Base-by-base conservation (phyloP, 78 protist genomes). In the Dictyostelium capitatum region DNA sequence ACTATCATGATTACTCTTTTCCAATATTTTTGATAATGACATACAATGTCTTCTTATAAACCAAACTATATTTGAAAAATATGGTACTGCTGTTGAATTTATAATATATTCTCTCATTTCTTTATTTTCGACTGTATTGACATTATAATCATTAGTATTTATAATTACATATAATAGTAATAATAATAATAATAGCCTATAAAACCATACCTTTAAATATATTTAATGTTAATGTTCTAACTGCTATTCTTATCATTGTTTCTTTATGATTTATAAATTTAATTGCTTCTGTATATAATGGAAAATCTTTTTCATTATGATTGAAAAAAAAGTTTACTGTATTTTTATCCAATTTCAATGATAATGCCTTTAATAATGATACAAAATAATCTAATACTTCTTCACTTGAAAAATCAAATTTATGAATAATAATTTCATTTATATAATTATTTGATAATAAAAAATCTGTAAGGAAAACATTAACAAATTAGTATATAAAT, bases 271-370 rank as follows among this genome's bases (percentile, higher is more conserved):
- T 91, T 94, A 97, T 92, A 82, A 97, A 98, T 70, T 96, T 97
- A 77, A 98, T 94, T 10, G 99, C 98, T 53, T 98, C 98, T 23
- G 98, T 93, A 90, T 97, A 98, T 6, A 98, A 79, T 6, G 98
- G 98, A 30, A 98, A 98, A 83, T 97, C 97, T 43, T 83, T 69
- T 75, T 82, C 91, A 30, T 91, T 59, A 82, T 85, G 96, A 83
- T 97, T 92, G 78, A 83, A 97, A 83, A 98, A 98, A 97, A 98
- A 97, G 65, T 94, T 91, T 37, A 98, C 80, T 9, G 97, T 95
- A 43, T 59, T 84, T 32, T 67, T 48, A 89, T 91, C 92, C 64
- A 98, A 90, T 78, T 95, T 90, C 15, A 97, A 94, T 19, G 98
- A 95, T 14, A 98, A 89, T 30, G 97, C 95, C 87, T 98, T 98